Evolutionary conservation across 2,329 filamentous ascomycete genomes (phyloP).

Genomic region (Colletotrichum eleusines): DNA sequence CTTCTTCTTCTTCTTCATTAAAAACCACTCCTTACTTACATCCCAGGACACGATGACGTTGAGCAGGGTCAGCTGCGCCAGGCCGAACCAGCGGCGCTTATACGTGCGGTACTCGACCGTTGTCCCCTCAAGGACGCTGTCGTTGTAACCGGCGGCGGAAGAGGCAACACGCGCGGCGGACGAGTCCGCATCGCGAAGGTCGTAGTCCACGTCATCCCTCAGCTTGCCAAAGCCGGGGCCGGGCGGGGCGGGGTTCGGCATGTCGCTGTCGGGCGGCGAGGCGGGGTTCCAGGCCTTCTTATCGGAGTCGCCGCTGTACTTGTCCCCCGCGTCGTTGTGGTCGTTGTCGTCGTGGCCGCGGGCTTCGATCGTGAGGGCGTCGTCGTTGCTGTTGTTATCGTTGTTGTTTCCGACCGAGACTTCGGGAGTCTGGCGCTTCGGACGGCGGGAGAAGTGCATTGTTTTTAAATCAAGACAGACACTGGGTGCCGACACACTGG

Average conservation of each 20-base stretch:
- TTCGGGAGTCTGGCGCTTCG: constrained; percentile 1
- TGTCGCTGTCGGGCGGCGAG: constrained; percentile 2
- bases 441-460: constrained; percentile 32
- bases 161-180: constrained; percentile 8
- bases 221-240: constrained; percentile 44
- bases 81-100: constrained; percentile 89
- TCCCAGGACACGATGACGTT: constrained; percentile 97
- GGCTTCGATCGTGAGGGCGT: not conserved
- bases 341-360: no score
- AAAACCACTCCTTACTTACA: constrained; percentile 67
- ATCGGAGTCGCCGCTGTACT: constrained; percentile 4
- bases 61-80: constrained; percentile 84
- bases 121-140: constrained; percentile 47
- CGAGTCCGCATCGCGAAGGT: constrained; percentile 33
- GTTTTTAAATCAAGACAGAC: not conserved
- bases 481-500: not conserved
- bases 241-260: constrained; percentile 22
- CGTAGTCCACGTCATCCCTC: constrained; percentile 39
- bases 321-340: not conserved
- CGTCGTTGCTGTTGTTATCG: not conserved
- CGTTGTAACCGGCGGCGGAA: constrained; percentile 38
- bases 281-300: not conserved
- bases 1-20: no score
- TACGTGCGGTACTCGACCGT: constrained; percentile 67
- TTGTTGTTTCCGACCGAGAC: constrained; percentile 8